Conservation (phyloP, 768 basidiomycete species). For the Gloeophyllum trabeum region DNA sequence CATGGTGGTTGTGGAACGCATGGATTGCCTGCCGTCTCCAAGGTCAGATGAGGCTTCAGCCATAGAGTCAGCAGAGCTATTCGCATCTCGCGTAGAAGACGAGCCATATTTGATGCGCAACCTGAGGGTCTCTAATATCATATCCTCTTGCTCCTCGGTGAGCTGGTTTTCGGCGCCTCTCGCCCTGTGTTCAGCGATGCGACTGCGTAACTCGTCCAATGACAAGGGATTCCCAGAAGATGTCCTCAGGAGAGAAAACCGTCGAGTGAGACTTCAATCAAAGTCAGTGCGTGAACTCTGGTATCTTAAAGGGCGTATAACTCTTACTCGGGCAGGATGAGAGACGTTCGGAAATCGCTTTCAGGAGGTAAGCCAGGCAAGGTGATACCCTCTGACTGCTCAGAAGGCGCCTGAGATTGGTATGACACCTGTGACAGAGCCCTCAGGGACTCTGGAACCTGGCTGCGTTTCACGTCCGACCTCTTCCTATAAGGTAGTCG, state of each 20-base stretch:
- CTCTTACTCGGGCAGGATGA: constrained; percentile 77
- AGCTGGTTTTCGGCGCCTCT: constrained; percentile 58
- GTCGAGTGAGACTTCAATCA: constrained; percentile 56
- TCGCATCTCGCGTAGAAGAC: not conserved
- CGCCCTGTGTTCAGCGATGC: constrained; percentile 68
- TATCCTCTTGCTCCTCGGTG: constrained; percentile 75
- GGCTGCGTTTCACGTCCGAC: constrained; percentile 54
- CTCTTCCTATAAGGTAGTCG: constrained; percentile 56
- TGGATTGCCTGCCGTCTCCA: not conserved
- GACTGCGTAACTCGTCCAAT: constrained; percentile 50
- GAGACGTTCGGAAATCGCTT: constrained; percentile 77
- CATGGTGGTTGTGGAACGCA: constrained; percentile 20
- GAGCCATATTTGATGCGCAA: constrained; percentile 18
- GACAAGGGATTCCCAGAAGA: constrained; percentile 54
- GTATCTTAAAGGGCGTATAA: constrained; percentile 7
- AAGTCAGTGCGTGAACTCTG: constrained; percentile 11
- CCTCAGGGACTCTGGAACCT: constrained; percentile 21
- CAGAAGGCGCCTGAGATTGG: too few species aligned
- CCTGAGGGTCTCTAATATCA: constrained; percentile 65
- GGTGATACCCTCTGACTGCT: not conserved
- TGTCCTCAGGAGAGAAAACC: constrained; percentile 70
- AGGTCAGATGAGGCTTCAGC: not conserved
- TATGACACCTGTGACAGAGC: too few species aligned
- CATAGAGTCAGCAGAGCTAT: not conserved
- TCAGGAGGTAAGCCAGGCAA: constrained; percentile 53